Conservation (phyloP, 768 basidiomycete genomes). For the Termitomyces sp. region DNA sequence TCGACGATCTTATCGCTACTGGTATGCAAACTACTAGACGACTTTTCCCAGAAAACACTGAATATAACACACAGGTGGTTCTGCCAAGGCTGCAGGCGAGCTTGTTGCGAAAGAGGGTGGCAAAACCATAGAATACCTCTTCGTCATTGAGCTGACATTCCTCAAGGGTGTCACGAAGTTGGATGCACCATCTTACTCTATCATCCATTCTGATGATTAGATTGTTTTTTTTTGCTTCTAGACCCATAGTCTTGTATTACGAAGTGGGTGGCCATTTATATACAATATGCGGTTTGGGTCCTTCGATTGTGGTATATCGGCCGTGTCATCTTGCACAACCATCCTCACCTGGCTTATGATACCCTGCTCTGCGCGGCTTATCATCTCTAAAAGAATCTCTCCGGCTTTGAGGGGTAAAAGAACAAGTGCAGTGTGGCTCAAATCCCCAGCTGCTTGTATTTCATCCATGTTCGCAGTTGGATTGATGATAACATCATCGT, state of each 20-base stretch:
- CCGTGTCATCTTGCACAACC: constrained; percentile 38
- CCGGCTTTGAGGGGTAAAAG: constrained; percentile 54
- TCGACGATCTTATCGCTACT: constrained; percentile 96
- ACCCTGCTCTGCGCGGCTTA: constrained; percentile 45
- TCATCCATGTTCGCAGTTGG: constrained; percentile 63
- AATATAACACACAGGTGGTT: constrained; percentile 60
- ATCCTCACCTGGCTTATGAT: constrained; percentile 49
- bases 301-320: constrained; percentile 20
- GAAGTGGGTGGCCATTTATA: constrained; percentile 71
- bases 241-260: constrained; percentile 70
- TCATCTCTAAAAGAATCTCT: constrained; percentile 47
- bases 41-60: background rate
- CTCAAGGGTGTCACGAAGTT: constrained; percentile 75
- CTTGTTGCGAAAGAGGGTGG: constrained; percentile 82
- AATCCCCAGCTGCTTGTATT: constrained; percentile 49
- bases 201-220: constrained; percentile 73
- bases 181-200: constrained; percentile 84
- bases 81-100: constrained; percentile 88
- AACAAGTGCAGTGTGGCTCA: constrained; percentile 57
- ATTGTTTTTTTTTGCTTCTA: constrained; percentile 22
- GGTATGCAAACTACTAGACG: constrained; percentile 42
- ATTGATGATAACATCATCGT: constrained; percentile 56
- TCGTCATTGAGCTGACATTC: constrained; percentile 82
- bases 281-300: constrained; percentile 55
- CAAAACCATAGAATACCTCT: constrained; percentile 87